Percentiles rank a stretch among this genome's conserved stretches.
phyloP scores from a whole-genome alignment of 2,329 filamentous ascomycete genomes.

The Podosphaera aphanis region DNA sequence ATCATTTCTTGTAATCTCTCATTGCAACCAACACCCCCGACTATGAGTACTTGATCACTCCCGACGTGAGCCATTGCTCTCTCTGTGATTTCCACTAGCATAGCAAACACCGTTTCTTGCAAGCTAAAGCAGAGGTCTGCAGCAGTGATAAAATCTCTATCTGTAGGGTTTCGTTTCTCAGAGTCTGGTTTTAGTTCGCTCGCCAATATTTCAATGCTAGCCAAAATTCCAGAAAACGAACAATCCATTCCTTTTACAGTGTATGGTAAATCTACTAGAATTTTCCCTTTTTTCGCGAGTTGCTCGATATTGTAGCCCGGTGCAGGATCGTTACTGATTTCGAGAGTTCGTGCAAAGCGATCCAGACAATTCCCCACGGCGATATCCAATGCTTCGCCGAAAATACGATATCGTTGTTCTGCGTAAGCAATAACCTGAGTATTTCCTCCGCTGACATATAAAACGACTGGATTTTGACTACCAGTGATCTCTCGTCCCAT shows the following conservation, averaged over 20 bases:
- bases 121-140: constrained; percentile 83
- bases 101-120: constrained; percentile 87
- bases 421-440: constrained; percentile 96
- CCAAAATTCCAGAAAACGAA: constrained; percentile 80
- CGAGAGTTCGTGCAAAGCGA: constrained; percentile 74
- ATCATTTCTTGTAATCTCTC: constrained; percentile 94
- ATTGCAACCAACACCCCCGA: constrained; percentile 90
- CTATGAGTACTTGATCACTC: constrained; percentile 71
- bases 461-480: constrained; percentile 71
- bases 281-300: constrained; percentile 49
- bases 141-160: constrained; percentile 39
- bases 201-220: constrained; percentile 59
- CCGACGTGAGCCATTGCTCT: constrained; percentile 96
- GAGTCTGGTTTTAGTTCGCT: constrained; percentile 33
- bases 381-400: constrained; percentile 91
- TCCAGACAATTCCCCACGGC: constrained; percentile 95
- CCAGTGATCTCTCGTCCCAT: constrained; percentile 91
- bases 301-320: constrained; percentile 97
- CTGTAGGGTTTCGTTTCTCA: constrained; percentile 23
- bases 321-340: constrained; percentile 85
- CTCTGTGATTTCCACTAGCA: constrained; percentile 97
- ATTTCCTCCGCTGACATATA: constrained; percentile 91
- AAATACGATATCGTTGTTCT: constrained; percentile 84
- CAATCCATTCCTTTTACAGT: constrained; percentile 98
- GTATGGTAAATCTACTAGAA: constrained; percentile 74